Evolutionary conservation across 2,329 filamentous ascomycete species (phyloP).

Genomic region (Penicillium sp.): DNA sequence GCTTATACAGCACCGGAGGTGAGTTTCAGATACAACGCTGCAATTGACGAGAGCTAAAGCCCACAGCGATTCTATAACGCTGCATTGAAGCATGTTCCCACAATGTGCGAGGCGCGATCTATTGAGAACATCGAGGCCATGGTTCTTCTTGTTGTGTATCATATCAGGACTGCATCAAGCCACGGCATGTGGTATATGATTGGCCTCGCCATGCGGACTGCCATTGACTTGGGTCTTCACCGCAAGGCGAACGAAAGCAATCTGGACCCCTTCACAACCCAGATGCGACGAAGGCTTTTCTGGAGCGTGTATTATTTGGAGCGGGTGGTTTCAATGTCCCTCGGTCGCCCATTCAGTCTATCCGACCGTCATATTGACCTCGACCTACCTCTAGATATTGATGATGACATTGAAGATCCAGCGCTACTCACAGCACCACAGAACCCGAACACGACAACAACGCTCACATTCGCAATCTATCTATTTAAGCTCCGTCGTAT

Average conservation of each 20-base stretch:
- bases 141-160: slow-evolving; percentile 54
- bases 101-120: slow-evolving; percentile 51
- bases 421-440: slow-evolving; percentile 33
- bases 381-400: slow-evolving; percentile 48
- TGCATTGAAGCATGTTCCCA: slow-evolving; percentile 52
- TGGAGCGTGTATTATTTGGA: slow-evolving; percentile 57
- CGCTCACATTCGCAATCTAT: slow-evolving; percentile 47
- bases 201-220: slow-evolving; percentile 55
- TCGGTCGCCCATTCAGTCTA: slow-evolving; percentile 54
- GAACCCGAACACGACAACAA: slow-evolving; percentile 30
- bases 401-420: slow-evolving; percentile 44
- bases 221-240: slow-evolving; percentile 55
- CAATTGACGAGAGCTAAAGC: background rate
- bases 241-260: slow-evolving; percentile 48
- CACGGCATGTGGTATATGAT: slow-evolving; percentile 58
- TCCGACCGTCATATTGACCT: slow-evolving; percentile 55
- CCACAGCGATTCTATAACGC: slow-evolving; percentile 52
- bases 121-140: slow-evolving; percentile 57
- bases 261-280: slow-evolving; percentile 44
- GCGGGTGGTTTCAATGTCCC: slow-evolving; percentile 52
- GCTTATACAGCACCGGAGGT: slow-evolving; percentile 48
- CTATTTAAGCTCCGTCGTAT: slow-evolving; percentile 50
- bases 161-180: slow-evolving; percentile 53
- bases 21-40: background rate
- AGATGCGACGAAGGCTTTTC: slow-evolving; percentile 52